Evolutionary conservation across 2,329 filamentous ascomycete genomes (phyloP), one percentile per base, ranked within the genome.

Genomic region (Cercospora beticola): DNA sequence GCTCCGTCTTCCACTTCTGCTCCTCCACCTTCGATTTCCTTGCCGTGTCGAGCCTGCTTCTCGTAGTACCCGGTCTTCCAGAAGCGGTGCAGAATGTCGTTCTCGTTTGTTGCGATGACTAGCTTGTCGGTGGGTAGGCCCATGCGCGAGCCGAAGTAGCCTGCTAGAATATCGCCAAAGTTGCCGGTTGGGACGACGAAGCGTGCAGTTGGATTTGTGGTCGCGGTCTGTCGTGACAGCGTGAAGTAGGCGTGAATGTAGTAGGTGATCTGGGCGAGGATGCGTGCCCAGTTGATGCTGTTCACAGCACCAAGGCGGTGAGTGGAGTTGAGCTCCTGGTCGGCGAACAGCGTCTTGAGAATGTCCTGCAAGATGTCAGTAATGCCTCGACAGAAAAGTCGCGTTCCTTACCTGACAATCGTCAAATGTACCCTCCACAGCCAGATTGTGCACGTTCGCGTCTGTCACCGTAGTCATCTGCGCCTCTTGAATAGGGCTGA

Each of bases 401-500:
- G 10, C 4, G 26, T 1, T 59, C n/a, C 46, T 10, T 81, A 89
- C 89, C 84, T 97, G 94, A 82, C 95, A 98, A 79, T 98, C 93
- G 77, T 98, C 94, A 78, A 98, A 98, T 0, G 93, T 96, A 67
- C 94, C 95, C 61, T 91, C 89, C 12, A 98, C 91, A 64, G 92
- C 89, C 58, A 98, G 83, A 81, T 97, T 97, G 85, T 97, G 93
- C 36, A 98, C 94, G 78, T 98, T 98, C 68, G 87, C 83, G 79
- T 98, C 95, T 49, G 93, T 84, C 30, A 95, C 92, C 0, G 94
- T 97, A 0, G 94, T 97, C 95, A 98, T 98, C 83, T 98, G 95
- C 4, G 92, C 91, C 81, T 98, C 93, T 81, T 98, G 95, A 67
- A 98, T 91, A 14, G 93, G 92, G 78, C 90, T 93, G 71, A 98